Evolutionary conservation across 2,329 filamentous ascomycete genomes (phyloP), one percentile per base, ranked within the genome.

Genomic region (Colletotrichum sidae): DNA sequence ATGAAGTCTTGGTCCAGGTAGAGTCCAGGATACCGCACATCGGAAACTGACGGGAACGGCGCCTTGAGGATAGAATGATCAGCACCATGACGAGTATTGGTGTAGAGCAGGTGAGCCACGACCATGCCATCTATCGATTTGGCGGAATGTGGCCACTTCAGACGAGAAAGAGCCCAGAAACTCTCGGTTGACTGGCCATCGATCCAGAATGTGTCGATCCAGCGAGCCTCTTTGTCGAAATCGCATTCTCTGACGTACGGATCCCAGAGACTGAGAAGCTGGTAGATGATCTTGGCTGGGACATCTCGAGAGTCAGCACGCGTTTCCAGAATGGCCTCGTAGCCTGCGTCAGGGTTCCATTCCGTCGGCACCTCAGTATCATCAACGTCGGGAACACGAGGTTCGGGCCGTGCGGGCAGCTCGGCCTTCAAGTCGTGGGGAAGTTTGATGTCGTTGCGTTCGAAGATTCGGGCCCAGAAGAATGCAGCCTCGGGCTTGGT

Each of bases 91-190:
- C 12, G 15, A 4, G 55, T 54, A 49, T 54, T 64, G 60, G 54
- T 25, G 25, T 34, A n/a, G 25, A 64, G 60, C 6, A 64, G 13
- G 37, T 54, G 25, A 6, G 60, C 44, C 5, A 44, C 44, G 2
- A 38, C 2, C 4, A 42, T 33, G 10, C 45, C 49, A 15, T 64
- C 60, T 8, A 39, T 44, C 2, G 15, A 15, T 11, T 15, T 38
- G 13, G 53, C 39, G 17, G 11, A 71, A 69, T 2, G 56, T 56
- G 6, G 71, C 65, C 13, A 72, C 8, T 10, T n/a, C 8, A 53
- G 42, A 12, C 39, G 6, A 3, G 35, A 33, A 5, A 46, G 8
- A 10, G 39, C 12, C 60, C 60, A 62, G 34, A 62, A 62, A 9
- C 13, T 2, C 8, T n/a, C 13, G 2, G 2, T 2, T 2, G 33